phyloP scores from a whole-genome alignment of 2,329 filamentous ascomycete species.

The Bipolaris oryzae region DNA sequence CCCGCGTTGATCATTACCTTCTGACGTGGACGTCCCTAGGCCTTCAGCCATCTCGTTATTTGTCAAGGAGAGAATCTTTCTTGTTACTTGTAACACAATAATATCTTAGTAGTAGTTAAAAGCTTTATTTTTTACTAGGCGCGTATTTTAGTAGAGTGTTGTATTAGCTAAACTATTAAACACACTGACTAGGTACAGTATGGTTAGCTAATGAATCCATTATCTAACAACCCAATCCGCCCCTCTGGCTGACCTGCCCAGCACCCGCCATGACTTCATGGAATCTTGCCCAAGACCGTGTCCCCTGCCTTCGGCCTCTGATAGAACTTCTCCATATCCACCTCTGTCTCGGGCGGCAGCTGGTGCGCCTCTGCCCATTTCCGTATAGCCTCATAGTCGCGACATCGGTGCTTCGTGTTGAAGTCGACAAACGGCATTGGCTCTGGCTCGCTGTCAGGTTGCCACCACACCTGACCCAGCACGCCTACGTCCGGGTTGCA shows the following conservation, averaged over 20 bases:
- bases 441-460: conserved; percentile 48
- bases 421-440: conserved; percentile 66
- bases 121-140: too few relatives aligned
- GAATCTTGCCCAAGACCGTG: conserved; percentile 36
- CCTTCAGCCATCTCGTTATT: too few relatives aligned
- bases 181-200: too few relatives aligned
- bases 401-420: conserved; percentile 65
- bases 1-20: too few relatives aligned
- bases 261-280: conserved; percentile 22
- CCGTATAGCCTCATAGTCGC: conserved; percentile 61
- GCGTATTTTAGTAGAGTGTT: too few relatives aligned
- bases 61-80: too few relatives aligned
- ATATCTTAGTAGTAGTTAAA: too few relatives aligned
- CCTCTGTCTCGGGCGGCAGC: conserved; percentile 49
- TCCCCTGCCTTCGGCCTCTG: conserved; percentile 47
- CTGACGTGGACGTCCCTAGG: too few relatives aligned
- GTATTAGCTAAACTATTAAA: too few relatives aligned
- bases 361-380: conserved; percentile 63
- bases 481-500: conserved; percentile 64
- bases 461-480: conserved; percentile 66
- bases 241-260: conserved; percentile 17
- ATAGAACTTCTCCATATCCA: conserved; percentile 52
- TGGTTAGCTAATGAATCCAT: too few relatives aligned
- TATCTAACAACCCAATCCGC: too few relatives aligned
- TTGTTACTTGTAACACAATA: too few relatives aligned